Conservation (phyloP, 306 rosid genomes). For the Lablab purpureus region DNA sequence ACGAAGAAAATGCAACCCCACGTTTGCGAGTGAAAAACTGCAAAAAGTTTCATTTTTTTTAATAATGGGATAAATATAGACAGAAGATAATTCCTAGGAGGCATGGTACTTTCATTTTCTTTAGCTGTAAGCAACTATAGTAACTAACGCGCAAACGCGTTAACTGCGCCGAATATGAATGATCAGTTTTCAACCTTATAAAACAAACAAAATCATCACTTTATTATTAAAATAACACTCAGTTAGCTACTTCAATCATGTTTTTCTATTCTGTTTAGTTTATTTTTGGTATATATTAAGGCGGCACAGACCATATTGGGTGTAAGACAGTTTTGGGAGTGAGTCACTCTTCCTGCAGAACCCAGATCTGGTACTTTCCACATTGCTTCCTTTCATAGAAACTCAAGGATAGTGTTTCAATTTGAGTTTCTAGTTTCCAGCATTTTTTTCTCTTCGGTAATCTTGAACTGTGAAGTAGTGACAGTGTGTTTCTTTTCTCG, state of each 20-base stretch:
- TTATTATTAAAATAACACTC: slow-evolving; percentile 19
- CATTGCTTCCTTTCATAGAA: slow-evolving; percentile 36
- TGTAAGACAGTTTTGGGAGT: slow-evolving; percentile 33
- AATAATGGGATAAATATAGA: not conserved
- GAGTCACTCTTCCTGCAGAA: slow-evolving; percentile 27
- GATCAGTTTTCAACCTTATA: slow-evolving; percentile 24
- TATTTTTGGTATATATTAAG: slow-evolving; percentile 33
- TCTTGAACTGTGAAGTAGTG: not conserved
- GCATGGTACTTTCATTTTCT: slow-evolving; percentile 18
- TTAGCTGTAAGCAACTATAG: slow-evolving; percentile 47
- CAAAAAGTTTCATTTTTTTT: slow-evolving; percentile 28
- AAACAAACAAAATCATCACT: slow-evolving; percentile 10
- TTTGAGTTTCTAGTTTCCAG: not conserved
- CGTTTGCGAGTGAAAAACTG: not conserved
- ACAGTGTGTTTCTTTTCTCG: slow-evolving; percentile 11
- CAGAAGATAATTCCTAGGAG: not conserved
- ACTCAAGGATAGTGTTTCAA: slow-evolving; percentile 31
- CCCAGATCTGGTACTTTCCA: slow-evolving; percentile 44
- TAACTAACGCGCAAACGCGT: slow-evolving; percentile 62
- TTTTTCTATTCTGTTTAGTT: not conserved
- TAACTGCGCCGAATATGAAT: slow-evolving; percentile 43
- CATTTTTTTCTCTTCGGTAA: not conserved
- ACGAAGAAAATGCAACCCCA: not conserved
- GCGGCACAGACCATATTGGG: slow-evolving; percentile 27
- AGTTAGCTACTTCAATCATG: slow-evolving; percentile 19